A percentile compares a stretch with the other conserved stretches of the same genome.
Conservation (phyloP, 108 stramenopile species). For the Nitzschia inconspicua region DNA sequence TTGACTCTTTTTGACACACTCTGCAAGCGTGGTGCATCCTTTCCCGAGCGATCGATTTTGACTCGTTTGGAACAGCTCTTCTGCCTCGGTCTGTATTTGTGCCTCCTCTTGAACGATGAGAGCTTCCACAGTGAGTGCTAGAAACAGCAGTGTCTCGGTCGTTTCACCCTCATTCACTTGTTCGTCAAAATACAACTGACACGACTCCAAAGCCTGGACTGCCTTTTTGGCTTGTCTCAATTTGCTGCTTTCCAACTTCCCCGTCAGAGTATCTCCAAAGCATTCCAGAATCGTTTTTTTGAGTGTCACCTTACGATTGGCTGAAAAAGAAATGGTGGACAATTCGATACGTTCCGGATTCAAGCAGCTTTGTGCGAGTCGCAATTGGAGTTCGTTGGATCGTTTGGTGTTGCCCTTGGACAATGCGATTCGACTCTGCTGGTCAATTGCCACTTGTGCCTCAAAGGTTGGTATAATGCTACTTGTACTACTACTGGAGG, state of each 20-base stretch:
- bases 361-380: constrained; percentile 41
- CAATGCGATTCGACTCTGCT: constrained; percentile 56
- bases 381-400: constrained; percentile 40
- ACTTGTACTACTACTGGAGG: background rate
- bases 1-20: background rate
- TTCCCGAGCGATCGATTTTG: constrained; percentile 5
- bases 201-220: background rate
- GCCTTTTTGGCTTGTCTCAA: background rate
- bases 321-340: background rate
- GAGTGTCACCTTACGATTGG: background rate
- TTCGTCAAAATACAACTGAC: background rate
- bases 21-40: background rate
- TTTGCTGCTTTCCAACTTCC: background rate
- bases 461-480: constrained; percentile 3
- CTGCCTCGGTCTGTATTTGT: constrained; percentile 9
- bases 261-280: constrained; percentile 12
- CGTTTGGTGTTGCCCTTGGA: constrained; percentile 54
- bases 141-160: background rate
- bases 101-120: constrained; percentile 26
- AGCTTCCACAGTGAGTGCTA: constrained; percentile 2
- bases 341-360: constrained; percentile 12
- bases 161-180: background rate
- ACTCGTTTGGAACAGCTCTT: constrained; percentile 10
- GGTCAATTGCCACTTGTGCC: constrained; percentile 37
- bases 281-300: background rate